Evolutionary conservation across 1,284 basidiomycete species (phyloP).

Genomic region (Fomitopsis betulina): DNA sequence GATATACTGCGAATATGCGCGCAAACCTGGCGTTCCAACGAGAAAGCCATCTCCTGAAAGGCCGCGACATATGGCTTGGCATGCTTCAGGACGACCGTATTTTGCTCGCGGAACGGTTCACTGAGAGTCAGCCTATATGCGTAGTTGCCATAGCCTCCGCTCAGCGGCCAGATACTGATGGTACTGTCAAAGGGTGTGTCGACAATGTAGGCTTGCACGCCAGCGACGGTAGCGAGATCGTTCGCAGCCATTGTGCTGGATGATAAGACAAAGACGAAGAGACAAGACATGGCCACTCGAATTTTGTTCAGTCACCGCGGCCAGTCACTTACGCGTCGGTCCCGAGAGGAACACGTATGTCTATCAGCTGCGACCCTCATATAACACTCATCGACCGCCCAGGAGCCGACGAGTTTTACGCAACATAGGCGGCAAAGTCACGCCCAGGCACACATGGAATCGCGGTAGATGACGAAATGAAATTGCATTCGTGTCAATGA

Average conservation of each 20-base stretch:
- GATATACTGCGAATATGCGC: too few species aligned
- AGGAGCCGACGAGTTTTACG: neutral
- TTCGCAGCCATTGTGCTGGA: neutral
- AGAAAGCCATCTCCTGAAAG: slow-evolving; percentile 29
- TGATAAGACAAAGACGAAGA: neutral
- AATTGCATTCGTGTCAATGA: slow-evolving; percentile 14
- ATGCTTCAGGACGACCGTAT: slow-evolving; percentile 55
- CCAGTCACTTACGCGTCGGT: neutral
- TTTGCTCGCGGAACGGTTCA: slow-evolving; percentile 31
- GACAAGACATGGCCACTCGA: neutral
- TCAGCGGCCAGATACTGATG: slow-evolving; percentile 29
- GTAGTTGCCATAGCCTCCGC: slow-evolving; percentile 52
- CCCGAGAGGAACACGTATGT: neutral
- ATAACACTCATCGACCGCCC: too few species aligned
- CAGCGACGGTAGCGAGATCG: slow-evolving; percentile 28
- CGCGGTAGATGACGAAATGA: neutral
- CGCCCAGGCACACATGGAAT: neutral
- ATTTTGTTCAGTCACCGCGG: neutral
- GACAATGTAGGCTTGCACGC: slow-evolving; percentile 33
- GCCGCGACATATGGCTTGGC: slow-evolving; percentile 36
- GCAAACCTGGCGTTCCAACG: slow-evolving; percentile 45
- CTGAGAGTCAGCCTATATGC: slow-evolving; percentile 43
- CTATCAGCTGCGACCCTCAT: neutral
- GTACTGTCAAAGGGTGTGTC: slow-evolving; percentile 35
- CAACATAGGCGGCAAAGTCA: neutral